Conservation (phyloP, 345 rosid species). For the Populus ilicifolia region DNA sequence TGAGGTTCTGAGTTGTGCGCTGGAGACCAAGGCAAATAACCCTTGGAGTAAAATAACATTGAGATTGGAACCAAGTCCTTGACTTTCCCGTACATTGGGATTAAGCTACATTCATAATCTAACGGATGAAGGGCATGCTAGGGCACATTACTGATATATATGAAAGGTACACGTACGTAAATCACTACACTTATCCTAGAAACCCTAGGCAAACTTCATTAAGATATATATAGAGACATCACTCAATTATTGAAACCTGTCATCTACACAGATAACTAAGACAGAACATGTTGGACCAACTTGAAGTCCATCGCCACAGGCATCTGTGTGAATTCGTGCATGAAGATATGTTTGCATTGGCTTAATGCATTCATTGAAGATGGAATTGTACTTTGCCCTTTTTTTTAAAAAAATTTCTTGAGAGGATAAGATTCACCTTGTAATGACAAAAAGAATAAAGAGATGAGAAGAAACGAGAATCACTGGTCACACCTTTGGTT, state of each 20-base stretch:
- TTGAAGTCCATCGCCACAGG: constrained; percentile 1
- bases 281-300: constrained; percentile 21
- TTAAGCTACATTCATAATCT: constrained; percentile 17
- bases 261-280: constrained; percentile 6
- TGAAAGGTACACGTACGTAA: constrained; percentile 4
- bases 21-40: background rate
- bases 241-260: background rate
- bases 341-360: constrained; percentile 5
- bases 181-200: constrained; percentile 1
- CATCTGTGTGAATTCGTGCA: constrained; percentile 22
- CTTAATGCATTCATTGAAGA: background rate
- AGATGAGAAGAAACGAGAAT: background rate
- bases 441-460: background rate
- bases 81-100: constrained; percentile 31
- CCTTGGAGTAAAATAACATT: constrained; percentile 5
- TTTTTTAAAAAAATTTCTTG: too few species aligned
- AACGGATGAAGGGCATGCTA: constrained; percentile 8
- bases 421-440: background rate
- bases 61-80: constrained; percentile 35
- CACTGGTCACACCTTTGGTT: constrained; percentile 27
- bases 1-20: background rate
- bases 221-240: constrained; percentile 10
- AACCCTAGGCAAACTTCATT: constrained; percentile 32
- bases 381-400: background rate
- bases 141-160: background rate